Evolutionary conservation across 139 green algal genomes (phyloP), one percentile per base, ranked within the genome.

Genomic region (Parachlorella kessleri): DNA sequence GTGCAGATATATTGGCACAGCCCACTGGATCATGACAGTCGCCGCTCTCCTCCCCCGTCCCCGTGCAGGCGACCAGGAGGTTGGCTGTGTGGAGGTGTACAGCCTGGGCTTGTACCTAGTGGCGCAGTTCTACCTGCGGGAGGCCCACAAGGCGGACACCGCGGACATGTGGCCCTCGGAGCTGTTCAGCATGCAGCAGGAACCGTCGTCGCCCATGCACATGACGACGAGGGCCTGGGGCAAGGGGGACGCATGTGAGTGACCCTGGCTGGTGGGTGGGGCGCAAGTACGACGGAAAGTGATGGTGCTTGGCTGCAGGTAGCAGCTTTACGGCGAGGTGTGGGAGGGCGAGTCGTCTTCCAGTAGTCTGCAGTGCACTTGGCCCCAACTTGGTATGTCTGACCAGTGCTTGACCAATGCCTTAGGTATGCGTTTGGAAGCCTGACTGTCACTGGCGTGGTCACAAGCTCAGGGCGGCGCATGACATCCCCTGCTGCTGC

Each of bases 51-150:
- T 28, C 18, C 68, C 68, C 63, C 21, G 7, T 18, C 6, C 48
- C 30, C 14, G 1, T 2, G 1, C 80, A 85, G 81, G 37, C 36
- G 53, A 36, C 10, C 55, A 74, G 33, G 67, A 81, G 37, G 67
- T 80, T 38, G 35, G 73, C 7, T 70, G 38, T 3, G 83, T 92
- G 2, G 83, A 88, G 53, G 59, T 89, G 23, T 82, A 94, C 84
- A 85, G 90, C 53, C 85, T 97, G 24, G 84, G 84, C 1, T 76
- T 97, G 14, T 92, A 92, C 75, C 84, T 97, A 6, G 84, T 94
- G 48, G 87, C 75, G 8, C 90, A 95, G 81, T 81, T 92, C 35
- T 95, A 94, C 67, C 76, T 83, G 40, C 76, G 86, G 7, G 89
- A 95, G 36, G 77, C 85, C 1, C 86, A 90, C 35, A 84, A 88